A percentile compares a stretch with the other conserved stretches of the same genome.
phyloP scores from a whole-genome alignment of 1,139 yeast genomes.

The Yamadazyma atmosphaerica region DNA sequence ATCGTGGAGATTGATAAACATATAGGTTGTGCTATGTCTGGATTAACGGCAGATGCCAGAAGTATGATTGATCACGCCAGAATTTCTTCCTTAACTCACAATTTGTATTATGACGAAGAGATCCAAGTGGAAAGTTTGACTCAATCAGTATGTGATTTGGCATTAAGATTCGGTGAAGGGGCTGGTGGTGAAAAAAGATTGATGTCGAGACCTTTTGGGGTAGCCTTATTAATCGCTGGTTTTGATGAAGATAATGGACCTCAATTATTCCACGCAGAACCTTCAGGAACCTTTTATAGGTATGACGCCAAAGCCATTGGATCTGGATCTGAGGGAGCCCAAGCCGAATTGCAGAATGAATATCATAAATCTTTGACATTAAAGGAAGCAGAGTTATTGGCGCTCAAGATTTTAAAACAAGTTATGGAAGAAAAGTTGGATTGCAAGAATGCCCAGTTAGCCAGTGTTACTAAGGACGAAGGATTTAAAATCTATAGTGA shows the following conservation, averaged over 20 bases:
- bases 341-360: conserved; percentile 94
- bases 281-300: conserved; percentile 95
- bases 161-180: conserved; percentile 96
- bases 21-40: conserved; percentile 98
- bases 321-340: conserved; percentile 98
- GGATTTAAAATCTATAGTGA: conserved; percentile 90
- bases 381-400: conserved; percentile 88
- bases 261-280: conserved; percentile 97
- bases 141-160: conserved; percentile 95
- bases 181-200: conserved; percentile 96
- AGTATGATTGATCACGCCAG: conserved; percentile 99
- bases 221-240: conserved; percentile 94
- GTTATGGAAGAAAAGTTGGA: conserved; percentile 99
- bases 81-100: conserved; percentile 85
- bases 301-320: conserved; percentile 99
- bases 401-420: conserved; percentile 88
- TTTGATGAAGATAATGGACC: conserved; percentile 91
- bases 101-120: conserved; percentile 87
- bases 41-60: conserved; percentile 97
- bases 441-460: conserved; percentile 92
- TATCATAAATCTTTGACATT: conserved; percentile 93
- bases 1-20: conserved; percentile 93
- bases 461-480: conserved; percentile 81
- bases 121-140: conserved; percentile 93
- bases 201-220: conserved; percentile 99